These are phyloP conservation scores for Yamadazyma spencermartinsiae DNA, from an alignment of 1,139 yeast genomes.

Conservation along the genomic window DNA sequence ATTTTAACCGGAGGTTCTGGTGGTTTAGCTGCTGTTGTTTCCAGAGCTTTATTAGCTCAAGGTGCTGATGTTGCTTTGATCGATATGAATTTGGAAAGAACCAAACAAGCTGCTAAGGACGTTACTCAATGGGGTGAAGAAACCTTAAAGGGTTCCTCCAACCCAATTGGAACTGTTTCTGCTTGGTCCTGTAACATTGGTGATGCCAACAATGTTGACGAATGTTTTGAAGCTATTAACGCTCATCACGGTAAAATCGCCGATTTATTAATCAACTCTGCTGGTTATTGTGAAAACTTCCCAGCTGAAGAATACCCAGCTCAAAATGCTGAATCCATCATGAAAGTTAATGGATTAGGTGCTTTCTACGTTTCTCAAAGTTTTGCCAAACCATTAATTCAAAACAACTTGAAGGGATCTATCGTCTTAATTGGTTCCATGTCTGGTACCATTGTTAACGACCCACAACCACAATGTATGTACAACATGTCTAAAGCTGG, in stretches of 20 bases:
- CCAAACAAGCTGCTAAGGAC: constrained; percentile 61
- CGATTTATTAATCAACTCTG: constrained; percentile 69
- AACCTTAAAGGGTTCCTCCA: constrained; percentile 41
- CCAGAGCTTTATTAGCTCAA: constrained; percentile 68
- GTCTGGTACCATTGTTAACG: constrained; percentile 52
- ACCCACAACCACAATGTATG: constrained; percentile 52
- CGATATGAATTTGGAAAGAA: constrained; percentile 64
- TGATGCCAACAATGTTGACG: constrained; percentile 60
- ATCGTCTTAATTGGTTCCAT: constrained; percentile 49
- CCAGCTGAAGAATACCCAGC: constrained; percentile 80
- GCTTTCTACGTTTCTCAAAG: constrained; percentile 63
- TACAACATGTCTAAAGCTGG: constrained; percentile 56
- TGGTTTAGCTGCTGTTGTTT: constrained; percentile 68
- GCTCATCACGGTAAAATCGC: constrained; percentile 62
- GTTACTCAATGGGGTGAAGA: constrained; percentile 55
- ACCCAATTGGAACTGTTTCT: constrained; percentile 50
- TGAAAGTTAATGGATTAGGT: constrained; percentile 75
- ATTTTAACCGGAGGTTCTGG: constrained; percentile 84
- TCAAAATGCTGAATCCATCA: constrained; percentile 62
- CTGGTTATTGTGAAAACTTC: constrained; percentile 82
- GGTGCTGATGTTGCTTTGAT: constrained; percentile 77
- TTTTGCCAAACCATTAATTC: constrained; percentile 67
- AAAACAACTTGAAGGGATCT: constrained; percentile 53
- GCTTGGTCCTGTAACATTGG: constrained; percentile 81
- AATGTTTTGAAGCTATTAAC: constrained; percentile 50